Conservation (phyloP, 352 stramenopile genomes). For the Phytophthora fragariaefolia region DNA sequence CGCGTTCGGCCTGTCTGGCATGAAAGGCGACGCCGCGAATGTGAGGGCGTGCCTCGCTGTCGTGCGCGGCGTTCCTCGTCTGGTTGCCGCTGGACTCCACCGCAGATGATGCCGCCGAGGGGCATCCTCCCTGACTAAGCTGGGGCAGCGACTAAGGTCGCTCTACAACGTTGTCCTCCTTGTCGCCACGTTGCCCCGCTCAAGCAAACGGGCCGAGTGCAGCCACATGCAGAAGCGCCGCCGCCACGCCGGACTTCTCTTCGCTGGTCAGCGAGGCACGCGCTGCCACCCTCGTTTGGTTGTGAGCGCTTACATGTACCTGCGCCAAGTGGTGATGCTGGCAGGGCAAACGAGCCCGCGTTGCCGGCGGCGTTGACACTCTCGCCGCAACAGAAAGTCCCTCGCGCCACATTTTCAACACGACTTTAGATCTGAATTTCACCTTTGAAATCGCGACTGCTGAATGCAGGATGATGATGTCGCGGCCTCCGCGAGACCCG, state of each 20-base stretch:
- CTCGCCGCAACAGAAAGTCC: conserved; percentile 27
- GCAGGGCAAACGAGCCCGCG: conserved; percentile 23
- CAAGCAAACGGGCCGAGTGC: neutral
- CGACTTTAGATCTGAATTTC: conserved; percentile 24
- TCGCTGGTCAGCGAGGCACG: neutral
- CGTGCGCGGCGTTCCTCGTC: conserved; percentile 27
- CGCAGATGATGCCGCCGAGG: conserved; percentile 19
- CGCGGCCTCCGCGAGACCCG: no score
- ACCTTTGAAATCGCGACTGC: conserved; percentile 34
- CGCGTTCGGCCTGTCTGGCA: conserved; percentile 6
- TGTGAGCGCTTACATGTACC: conserved; percentile 19
- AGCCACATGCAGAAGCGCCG: conserved; percentile 29
- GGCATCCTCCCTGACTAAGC: conserved; percentile 15
- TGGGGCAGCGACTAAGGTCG: neutral
- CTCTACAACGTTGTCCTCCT: neutral
- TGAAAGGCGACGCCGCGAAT: conserved; percentile 7
- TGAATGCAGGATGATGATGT: no score
- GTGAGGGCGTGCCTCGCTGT: conserved; percentile 8
- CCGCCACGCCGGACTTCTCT: no score
- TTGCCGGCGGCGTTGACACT: neutral
- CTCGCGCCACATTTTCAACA: conserved; percentile 17
- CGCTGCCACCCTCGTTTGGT: conserved; percentile 17
- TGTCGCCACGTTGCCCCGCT: conserved; percentile 13
- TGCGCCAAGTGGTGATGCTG: conserved; percentile 12
- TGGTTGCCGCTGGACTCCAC: conserved; percentile 16